Evolutionary conservation across 768 basidiomycete species (phyloP), one percentile per base, ranked within the genome.

Genomic region (Russula compacta): DNA sequence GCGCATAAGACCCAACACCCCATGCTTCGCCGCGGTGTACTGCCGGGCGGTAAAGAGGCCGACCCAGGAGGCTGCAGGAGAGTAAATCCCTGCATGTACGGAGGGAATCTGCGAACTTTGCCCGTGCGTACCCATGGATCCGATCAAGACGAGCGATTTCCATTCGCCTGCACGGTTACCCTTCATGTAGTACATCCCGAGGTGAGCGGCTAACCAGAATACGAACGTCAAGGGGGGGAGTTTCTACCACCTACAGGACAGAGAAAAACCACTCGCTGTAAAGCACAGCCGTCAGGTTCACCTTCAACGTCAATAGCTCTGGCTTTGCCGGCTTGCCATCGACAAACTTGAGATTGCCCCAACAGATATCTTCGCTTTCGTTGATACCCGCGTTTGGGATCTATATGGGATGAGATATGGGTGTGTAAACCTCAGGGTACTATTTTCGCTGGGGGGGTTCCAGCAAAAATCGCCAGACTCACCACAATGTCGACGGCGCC

Each of bases 401-500:
- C 52, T 53, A 4, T 6, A 17, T 29, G 24, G 33, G 3, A n/a
- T n/a, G 0, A 17, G 46, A 9, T 5, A 14, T n/a, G 43, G 19
- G n/a, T 43, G 4, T 6, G 14, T 43, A n/a, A 7, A 17, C n/a
- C 6, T 29, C 24, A 29, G 24, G 24, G 24, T 29, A 29, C 24
- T 29, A 3, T 29, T 1, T 29, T 29, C 24, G 24, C 1, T 1
- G 24, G 24, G 24, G 24, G 24, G 24, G 24, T 29, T 29, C 24
- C 24, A 3, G 24, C 24, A 29, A 29, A n/a, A n/a, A n/a, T n/a
- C n/a, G 24, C 24, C 24, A 29, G 9, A 33, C 78, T 44, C 61
- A 83, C 80, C 58, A 83, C 82, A 53, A 83, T 70, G 63, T 83
- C 81, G 4, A 84, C 80, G 2, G 76, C 67, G 47, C 78, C 80